A percentile compares a stretch with the other conserved stretches of the same genome.
Evolutionary conservation across 2,329 filamentous ascomycete species (phyloP).

Genomic region (Trichoderma citrinoviride): DNA sequence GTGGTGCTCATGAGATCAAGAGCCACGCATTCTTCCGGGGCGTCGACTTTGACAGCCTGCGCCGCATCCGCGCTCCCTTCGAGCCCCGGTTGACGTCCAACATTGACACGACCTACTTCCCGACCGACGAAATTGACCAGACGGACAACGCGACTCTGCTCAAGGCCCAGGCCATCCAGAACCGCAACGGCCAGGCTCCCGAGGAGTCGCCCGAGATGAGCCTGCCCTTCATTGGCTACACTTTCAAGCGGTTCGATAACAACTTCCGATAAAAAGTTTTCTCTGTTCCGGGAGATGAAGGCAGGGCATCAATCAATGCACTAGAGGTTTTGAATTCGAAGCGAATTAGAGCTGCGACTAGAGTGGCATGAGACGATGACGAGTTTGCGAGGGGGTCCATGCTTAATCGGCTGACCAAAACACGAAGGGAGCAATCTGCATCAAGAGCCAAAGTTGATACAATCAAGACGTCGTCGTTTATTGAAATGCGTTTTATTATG

Average conservation of each 20-base stretch:
- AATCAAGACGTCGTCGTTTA: conserved; percentile 7
- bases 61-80: conserved; percentile 91
- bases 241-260: conserved; percentile 92
- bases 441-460: conserved; percentile 11
- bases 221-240: conserved; percentile 65
- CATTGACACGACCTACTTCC: conserved; percentile 97
- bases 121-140: conserved; percentile 96
- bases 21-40: conserved; percentile 93
- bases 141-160: conserved; percentile 87
- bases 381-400: background rate
- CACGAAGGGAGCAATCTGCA: conserved; percentile 19
- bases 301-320: conserved; percentile 8
- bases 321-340: conserved; percentile 21
- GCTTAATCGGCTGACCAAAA: conserved; percentile 20
- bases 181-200: conserved; percentile 44
- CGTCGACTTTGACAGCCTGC: conserved; percentile 89
- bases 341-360: conserved; percentile 7
- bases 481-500: conserved; percentile 10
- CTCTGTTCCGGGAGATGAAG: background rate
- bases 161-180: conserved; percentile 75
- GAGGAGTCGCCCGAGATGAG: conserved; percentile 92
- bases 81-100: conserved; percentile 91
- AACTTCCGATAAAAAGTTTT: conserved; percentile 53
- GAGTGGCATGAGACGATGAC: background rate
- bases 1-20: conserved; percentile 90